Base-by-base conservation (phyloP, 176 grass and related monocot genomes). In the Rhynchospora pubera region DNA sequence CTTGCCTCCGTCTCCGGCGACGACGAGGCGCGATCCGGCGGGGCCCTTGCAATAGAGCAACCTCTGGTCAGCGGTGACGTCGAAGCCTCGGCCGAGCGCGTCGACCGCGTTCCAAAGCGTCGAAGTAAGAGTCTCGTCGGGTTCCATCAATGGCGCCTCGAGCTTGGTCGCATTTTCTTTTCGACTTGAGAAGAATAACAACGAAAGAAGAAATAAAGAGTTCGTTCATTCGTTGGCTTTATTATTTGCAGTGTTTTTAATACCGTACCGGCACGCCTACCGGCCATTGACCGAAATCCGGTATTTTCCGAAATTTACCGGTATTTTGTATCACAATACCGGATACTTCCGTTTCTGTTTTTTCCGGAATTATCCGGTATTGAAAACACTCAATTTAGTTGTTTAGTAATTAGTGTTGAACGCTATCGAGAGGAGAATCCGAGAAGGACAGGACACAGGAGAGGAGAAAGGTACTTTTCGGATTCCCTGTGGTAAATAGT, bases 11-110 rank as follows among this genome's bases (percentile, higher is more conserved):
- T 85, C 89, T 47, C 91, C 87, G 60, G 84, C 85, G 8, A 55
- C 32, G 24, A 94, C 85, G 46, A 94, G 92, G 78, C 92, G 88
- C 65, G 87, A 70, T 61, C 82, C 82, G 82, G 82, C 92, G 16
- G 79, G 55, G 74, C 92, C 92, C 82, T 89, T 94, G 82, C 92
- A 91, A 79, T 94, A 94, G 32, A 94, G 92, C 60, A 94, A 75
- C 7, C 92, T 85, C 71, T 94, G 92, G 85, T 94, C 92, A 5
- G 85, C 86, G 12, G 92, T 85, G 4, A 90, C 92, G 62, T 94
- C 92, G 46, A 94, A 84, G 50, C 92, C 89, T 42, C 92, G 89
- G 5, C 92, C 92, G 82, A 94, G 84, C 46, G 92, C 91, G 66
- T 91, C 89, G 16, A 91, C 66, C 73, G 89, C 89, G 87, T 84